These are phyloP conservation scores for Exserohilum rostratum DNA, from an alignment of 2,329 filamentous ascomycete species.

Conservation along the genomic window DNA sequence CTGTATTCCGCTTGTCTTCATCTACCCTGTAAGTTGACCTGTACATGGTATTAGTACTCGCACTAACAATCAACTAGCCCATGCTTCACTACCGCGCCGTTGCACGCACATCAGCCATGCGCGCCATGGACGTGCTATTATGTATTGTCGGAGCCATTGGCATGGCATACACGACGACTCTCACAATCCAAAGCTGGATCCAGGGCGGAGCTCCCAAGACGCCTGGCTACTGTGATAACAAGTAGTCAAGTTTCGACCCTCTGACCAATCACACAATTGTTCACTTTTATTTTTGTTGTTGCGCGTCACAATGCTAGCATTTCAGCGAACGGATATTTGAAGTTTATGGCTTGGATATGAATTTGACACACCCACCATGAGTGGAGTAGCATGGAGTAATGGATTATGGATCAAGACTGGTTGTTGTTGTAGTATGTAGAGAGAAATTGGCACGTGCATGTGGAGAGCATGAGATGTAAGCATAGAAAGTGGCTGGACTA, in stretches of 20 bases:
- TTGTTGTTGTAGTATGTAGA: not conserved
- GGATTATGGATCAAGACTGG: no score
- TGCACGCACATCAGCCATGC: slow-evolving; percentile 71
- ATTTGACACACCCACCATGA: no score
- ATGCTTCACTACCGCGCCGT: slow-evolving; percentile 87
- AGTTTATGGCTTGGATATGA: no score
- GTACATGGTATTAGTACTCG: not conserved
- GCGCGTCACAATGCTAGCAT: slow-evolving; percentile 8
- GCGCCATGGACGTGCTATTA: slow-evolving; percentile 73
- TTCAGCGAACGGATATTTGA: slow-evolving; percentile 17
- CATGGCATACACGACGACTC: slow-evolving; percentile 88
- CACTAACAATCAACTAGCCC: slow-evolving; percentile 64
- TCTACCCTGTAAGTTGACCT: slow-evolving; percentile 83
- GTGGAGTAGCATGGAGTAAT: no score
- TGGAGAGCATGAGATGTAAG: no score
- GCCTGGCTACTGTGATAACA: slow-evolving; percentile 68
- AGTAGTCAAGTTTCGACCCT: slow-evolving; percentile 7
- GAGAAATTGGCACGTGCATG: slow-evolving; percentile 1
- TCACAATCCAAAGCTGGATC: slow-evolving; percentile 89
- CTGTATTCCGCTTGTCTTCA: slow-evolving; percentile 94
- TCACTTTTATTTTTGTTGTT: not conserved
- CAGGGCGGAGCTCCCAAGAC: slow-evolving; percentile 59
- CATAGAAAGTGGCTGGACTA: no score
- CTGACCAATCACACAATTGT: not conserved
- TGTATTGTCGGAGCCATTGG: slow-evolving; percentile 82